These are phyloP conservation scores for Aspergillus hiratsukae DNA, from an alignment of 2,329 filamentous ascomycete genomes.

Conservation along the genomic window DNA sequence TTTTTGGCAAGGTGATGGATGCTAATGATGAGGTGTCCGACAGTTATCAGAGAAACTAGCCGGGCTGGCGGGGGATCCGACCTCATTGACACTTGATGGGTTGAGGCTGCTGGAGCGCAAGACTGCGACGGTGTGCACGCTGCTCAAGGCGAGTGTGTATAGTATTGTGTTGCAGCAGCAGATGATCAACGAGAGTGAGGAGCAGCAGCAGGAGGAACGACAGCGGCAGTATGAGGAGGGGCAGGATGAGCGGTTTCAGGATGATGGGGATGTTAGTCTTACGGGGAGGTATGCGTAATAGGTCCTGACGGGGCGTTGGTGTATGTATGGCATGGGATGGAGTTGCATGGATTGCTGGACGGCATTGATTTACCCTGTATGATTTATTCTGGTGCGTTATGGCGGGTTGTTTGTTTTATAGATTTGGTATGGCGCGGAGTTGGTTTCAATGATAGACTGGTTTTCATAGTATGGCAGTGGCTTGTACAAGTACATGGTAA, in stretches of 20 bases:
- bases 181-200: slow-evolving; percentile 62
- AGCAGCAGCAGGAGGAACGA: slow-evolving; percentile 25
- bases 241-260: slow-evolving; percentile 15
- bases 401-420: background rate
- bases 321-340: slow-evolving; percentile 4
- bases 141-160: slow-evolving; percentile 97
- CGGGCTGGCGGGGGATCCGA: slow-evolving; percentile 57
- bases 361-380: slow-evolving; percentile 6
- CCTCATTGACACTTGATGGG: slow-evolving; percentile 72
- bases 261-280: slow-evolving; percentile 25
- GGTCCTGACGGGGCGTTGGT: background rate
- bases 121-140: slow-evolving; percentile 88
- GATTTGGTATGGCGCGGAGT: background rate
- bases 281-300: slow-evolving; percentile 10
- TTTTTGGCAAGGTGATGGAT: too few relatives aligned
- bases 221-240: slow-evolving; percentile 16
- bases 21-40: background rate
- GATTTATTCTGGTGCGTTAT: background rate
- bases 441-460: slow-evolving; percentile 8
- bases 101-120: slow-evolving; percentile 87
- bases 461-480: slow-evolving; percentile 5
- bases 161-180: slow-evolving; percentile 98
- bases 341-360: background rate
- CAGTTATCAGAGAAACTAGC: slow-evolving; percentile 45
- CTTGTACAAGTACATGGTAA: slow-evolving; percentile 30